Conservation (phyloP, 768 basidiomycete species). For the Lactarius tabidus region DNA sequence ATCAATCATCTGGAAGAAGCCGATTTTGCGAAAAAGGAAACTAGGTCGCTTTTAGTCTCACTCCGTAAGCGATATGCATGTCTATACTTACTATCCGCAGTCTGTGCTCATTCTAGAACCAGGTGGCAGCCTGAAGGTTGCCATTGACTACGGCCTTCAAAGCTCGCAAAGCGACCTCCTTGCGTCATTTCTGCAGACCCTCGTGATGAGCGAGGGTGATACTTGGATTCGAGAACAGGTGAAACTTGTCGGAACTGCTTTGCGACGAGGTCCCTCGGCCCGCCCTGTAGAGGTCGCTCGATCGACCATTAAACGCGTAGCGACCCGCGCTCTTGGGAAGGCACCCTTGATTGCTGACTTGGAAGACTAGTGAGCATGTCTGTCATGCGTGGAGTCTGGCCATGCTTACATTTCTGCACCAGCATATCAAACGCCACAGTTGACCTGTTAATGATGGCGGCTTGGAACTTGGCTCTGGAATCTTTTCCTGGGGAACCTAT, state of each 20-base stretch:
- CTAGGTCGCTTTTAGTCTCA: slow-evolving; percentile 69
- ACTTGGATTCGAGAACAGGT: slow-evolving; percentile 78
- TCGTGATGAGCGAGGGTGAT: slow-evolving; percentile 96
- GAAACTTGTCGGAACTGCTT: slow-evolving; percentile 60
- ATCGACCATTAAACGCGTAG: slow-evolving; percentile 76
- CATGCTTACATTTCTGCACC: not conserved
- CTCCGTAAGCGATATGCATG: slow-evolving; percentile 50
- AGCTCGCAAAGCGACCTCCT: slow-evolving; percentile 79
- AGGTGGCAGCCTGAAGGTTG: slow-evolving; percentile 85
- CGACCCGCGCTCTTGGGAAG: slow-evolving; percentile 79
- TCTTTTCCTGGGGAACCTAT: slow-evolving; percentile 59
- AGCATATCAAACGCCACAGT: slow-evolving; percentile 88
- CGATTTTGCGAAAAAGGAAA: slow-evolving; percentile 64
- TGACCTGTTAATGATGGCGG: slow-evolving; percentile 77
- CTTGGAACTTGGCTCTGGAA: slow-evolving; percentile 67
- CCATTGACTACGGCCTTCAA: slow-evolving; percentile 84
- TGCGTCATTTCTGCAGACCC: slow-evolving; percentile 89
- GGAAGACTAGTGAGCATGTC: slow-evolving; percentile 76
- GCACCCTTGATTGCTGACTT: slow-evolving; percentile 74
- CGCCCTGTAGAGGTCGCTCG: slow-evolving; percentile 75
- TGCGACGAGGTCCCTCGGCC: slow-evolving; percentile 62
- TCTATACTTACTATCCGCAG: not conserved
- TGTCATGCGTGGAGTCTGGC: not conserved
- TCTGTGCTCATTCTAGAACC: slow-evolving; percentile 5
- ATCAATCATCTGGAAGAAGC: slow-evolving; percentile 84